phyloP scores from a whole-genome alignment of 2,329 filamentous ascomycete species.

The Aspergillus flavus region DNA sequence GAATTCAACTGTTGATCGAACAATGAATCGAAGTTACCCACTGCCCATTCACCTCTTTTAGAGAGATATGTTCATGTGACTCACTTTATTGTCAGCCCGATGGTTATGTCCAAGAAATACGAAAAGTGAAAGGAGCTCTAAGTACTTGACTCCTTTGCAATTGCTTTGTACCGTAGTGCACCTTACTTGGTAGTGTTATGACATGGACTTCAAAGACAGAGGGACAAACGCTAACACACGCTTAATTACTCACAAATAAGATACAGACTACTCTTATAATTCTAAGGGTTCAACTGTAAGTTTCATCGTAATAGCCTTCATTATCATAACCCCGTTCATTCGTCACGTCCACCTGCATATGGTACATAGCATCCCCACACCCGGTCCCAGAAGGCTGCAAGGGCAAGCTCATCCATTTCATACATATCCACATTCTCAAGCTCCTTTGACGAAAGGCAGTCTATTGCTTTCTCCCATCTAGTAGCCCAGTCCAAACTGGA shows the following conservation, averaged over 20 bases:
- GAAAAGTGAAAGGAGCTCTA: background rate
- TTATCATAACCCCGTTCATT: background rate
- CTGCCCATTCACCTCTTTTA: background rate
- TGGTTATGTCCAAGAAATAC: background rate
- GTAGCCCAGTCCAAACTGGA: background rate
- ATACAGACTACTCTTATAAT: background rate
- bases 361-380: slow-evolving; percentile 9
- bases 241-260: background rate
- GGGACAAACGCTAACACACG: background rate
- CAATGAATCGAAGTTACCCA: background rate
- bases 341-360: slow-evolving; percentile 4
- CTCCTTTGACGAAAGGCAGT: slow-evolving; percentile 9
- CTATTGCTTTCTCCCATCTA: slow-evolving; percentile 1
- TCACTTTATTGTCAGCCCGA: background rate
- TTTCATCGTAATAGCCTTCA: background rate
- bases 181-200: background rate
- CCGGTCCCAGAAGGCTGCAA: slow-evolving; percentile 12
- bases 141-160: background rate
- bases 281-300: background rate
- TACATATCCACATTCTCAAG: slow-evolving; percentile 12
- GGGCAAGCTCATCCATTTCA: slow-evolving; percentile 13
- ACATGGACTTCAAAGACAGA: too few species aligned
- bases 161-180: background rate
- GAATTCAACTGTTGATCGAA: background rate
- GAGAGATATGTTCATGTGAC: background rate